These are phyloP conservation scores for Fusarium armeniacum DNA, from an alignment of 2,329 filamentous ascomycete genomes.

Conservation along the genomic window DNA sequence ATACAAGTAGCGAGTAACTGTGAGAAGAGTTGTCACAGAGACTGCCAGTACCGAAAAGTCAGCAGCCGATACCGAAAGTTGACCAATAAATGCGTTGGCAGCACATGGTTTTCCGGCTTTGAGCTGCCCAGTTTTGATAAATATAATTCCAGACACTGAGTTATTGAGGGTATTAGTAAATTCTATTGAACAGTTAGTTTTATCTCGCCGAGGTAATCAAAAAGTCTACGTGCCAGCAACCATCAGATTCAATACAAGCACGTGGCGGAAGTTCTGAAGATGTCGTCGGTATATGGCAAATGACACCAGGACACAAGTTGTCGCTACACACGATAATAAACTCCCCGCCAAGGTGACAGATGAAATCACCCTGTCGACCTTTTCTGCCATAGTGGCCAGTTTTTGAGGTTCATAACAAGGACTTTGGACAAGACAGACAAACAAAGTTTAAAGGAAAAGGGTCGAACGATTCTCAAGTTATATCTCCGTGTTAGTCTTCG, in stretches of 20 bases:
- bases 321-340: constrained; percentile 41
- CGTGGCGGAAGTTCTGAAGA: constrained; percentile 44
- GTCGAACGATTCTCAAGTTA: constrained; percentile 1
- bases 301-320: constrained; percentile 40
- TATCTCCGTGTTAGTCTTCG: constrained; percentile 2
- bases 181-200: constrained; percentile 17
- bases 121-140: constrained; percentile 24
- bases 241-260: constrained; percentile 44
- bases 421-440: neutral
- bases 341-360: constrained; percentile 46
- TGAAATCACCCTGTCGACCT: constrained; percentile 40
- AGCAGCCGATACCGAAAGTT: constrained; percentile 45
- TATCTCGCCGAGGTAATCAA: neutral
- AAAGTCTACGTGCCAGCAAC: constrained; percentile 38
- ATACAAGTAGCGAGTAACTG: constrained; percentile 40
- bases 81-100: constrained; percentile 41
- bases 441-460: neutral
- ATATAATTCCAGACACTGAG: constrained; percentile 44
- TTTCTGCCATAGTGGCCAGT: constrained; percentile 26
- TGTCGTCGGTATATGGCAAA: constrained; percentile 45
- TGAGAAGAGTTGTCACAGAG: constrained; percentile 45
- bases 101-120: constrained; percentile 32
- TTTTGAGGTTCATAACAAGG: constrained; percentile 14
- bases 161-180: constrained; percentile 48
- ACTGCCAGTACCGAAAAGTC: constrained; percentile 49